Evolutionary conservation across 352 stramenopile genomes (phyloP).

Genomic region (Phytophthora melonis): DNA sequence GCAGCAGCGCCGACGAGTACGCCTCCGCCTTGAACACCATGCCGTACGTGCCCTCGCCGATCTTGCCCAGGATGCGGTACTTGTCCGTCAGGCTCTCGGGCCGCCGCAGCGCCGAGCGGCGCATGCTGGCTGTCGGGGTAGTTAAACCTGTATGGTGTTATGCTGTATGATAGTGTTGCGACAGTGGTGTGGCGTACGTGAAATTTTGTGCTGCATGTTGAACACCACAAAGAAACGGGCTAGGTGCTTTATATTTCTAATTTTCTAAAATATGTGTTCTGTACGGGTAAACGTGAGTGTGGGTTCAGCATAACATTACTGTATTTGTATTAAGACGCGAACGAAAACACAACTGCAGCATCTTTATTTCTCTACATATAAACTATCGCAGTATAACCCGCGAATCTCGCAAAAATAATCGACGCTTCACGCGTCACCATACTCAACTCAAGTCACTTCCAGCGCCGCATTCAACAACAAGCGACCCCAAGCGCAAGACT

Average conservation of each 20-base stretch:
- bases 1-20: slow-evolving; percentile 55
- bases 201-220: neutral
- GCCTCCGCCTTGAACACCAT: slow-evolving; percentile 91
- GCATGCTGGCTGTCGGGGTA: slow-evolving; percentile 42
- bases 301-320: neutral
- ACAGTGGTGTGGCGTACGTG: neutral
- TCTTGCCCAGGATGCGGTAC: slow-evolving; percentile 89
- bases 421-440: slow-evolving; percentile 4
- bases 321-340: neutral
- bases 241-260: neutral
- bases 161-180: too few relatives aligned
- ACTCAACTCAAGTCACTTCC: neutral
- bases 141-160: too few relatives aligned
- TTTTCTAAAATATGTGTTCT: neutral
- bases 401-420: neutral
- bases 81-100: slow-evolving; percentile 82
- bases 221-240: neutral
- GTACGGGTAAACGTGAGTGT: neutral
- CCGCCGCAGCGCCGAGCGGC: slow-evolving; percentile 65
- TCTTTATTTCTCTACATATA: neutral
- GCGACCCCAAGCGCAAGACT: neutral
- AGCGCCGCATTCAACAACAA: slow-evolving; percentile 14
- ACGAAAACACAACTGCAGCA: neutral
- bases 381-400: neutral
- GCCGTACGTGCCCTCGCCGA: slow-evolving; percentile 91